These are phyloP conservation scores for Cyclotella choctawhatcheeana DNA, from an alignment of 108 stramenopile species.

Conservation along the genomic window DNA sequence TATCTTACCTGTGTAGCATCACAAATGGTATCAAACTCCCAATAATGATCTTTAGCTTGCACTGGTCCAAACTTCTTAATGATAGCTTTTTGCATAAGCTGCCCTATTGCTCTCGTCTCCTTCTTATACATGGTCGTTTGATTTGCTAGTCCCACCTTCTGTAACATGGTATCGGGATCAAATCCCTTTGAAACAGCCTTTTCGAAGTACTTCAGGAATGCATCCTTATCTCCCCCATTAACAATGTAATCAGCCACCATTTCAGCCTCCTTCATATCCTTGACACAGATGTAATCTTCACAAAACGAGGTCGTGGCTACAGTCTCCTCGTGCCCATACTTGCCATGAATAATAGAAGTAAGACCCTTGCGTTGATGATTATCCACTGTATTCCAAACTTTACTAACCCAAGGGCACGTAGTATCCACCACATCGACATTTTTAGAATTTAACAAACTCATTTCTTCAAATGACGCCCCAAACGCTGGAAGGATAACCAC, in stretches of 20 bases:
- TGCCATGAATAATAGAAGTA: slow-evolving; percentile 95
- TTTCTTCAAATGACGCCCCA: slow-evolving; percentile 95
- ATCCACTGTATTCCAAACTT: slow-evolving; percentile 98
- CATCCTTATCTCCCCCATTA: slow-evolving; percentile 91
- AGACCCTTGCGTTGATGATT: slow-evolving; percentile 85
- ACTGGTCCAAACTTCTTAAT: slow-evolving; percentile 91
- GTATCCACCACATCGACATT: slow-evolving; percentile 97
- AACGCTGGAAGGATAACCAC: slow-evolving; percentile 97
- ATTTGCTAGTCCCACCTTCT: slow-evolving; percentile 95
- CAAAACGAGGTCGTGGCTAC: slow-evolving; percentile 93
- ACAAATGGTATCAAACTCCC: slow-evolving; percentile 97
- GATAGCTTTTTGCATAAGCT: slow-evolving; percentile 90
- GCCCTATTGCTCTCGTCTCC: slow-evolving; percentile 95
- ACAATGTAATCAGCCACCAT: slow-evolving; percentile 95
- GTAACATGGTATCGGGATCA: slow-evolving; percentile 94
- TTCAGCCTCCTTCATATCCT: slow-evolving; percentile 94
- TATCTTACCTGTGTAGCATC: slow-evolving; percentile 93
- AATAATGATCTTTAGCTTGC: slow-evolving; percentile 81
- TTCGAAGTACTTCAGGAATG: slow-evolving; percentile 87
- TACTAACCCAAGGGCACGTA: slow-evolving; percentile 98
- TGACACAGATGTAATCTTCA: slow-evolving; percentile 95
- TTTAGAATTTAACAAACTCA: slow-evolving; percentile 78
- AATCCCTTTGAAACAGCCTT: slow-evolving; percentile 93
- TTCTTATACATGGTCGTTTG: slow-evolving; percentile 99
- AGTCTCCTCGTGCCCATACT: slow-evolving; percentile 96